A percentile compares a stretch with the other conserved stretches of the same genome.
These are phyloP conservation scores for Melanomma pulvis-pyrius DNA, from an alignment of 495 filamentous ascomycete genomes.

Conservation along the genomic window DNA sequence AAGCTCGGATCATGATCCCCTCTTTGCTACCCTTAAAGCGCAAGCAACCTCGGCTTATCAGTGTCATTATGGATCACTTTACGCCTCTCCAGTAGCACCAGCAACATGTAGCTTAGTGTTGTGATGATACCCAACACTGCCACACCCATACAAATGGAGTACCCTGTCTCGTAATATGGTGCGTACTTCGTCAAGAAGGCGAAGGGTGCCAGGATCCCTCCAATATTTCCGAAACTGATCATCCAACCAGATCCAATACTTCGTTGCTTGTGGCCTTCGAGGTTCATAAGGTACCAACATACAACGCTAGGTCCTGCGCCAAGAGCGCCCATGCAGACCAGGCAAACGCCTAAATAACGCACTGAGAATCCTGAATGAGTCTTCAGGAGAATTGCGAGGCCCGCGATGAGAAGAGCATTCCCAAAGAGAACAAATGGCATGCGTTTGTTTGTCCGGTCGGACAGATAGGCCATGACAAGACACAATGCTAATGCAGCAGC, in stretches of 20 bases:
- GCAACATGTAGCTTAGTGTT: no score
- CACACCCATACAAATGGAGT: constrained; percentile 2
- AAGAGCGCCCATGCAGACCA: not conserved
- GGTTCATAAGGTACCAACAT: constrained; percentile 7
- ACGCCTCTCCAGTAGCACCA: no score
- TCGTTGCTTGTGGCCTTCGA: not conserved
- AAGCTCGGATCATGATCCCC: no score
- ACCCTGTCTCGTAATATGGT: not conserved
- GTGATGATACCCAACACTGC: no score
- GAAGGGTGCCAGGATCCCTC: not conserved
- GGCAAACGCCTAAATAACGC: not conserved
- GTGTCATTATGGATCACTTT: no score
- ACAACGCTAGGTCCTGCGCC: not conserved
- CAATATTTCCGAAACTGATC: not conserved
- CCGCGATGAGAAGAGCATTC: no score
- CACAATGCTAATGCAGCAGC: constrained; percentile 1
- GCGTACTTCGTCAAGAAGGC: not conserved
- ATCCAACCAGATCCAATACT: not conserved
- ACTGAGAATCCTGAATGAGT: not conserved
- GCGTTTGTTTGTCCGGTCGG: not conserved
- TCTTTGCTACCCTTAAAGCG: no score
- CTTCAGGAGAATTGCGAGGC: not conserved
- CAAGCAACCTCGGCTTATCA: no score
- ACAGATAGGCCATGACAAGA: not conserved
- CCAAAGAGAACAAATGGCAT: not conserved